Evolutionary conservation across 2,329 filamentous ascomycete genomes (phyloP), one percentile per base, ranked within the genome.

Genomic region (Sarocladium strictum): DNA sequence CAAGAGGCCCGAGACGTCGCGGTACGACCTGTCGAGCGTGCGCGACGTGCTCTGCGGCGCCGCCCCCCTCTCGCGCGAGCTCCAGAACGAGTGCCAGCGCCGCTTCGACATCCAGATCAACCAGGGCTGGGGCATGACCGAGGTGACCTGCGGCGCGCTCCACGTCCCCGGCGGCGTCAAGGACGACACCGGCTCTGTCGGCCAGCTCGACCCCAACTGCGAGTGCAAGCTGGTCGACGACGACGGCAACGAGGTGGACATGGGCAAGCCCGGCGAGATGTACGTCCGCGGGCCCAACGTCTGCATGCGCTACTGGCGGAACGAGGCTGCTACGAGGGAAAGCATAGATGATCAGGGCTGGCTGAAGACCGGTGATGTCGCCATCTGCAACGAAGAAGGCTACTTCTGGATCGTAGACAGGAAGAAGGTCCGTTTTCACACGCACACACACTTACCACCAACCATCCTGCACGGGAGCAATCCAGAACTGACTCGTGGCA

Each of bases 111-210:
- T 74, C 21, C 66, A 68, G 40, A 67, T 77, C 26, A 68, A 67
- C 63, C 80, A 82, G 60, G 81, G 78, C 1, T 84, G 79, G 76
- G 82, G 82, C 3, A 84, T 85, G 81, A 84, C 82, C 0, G 82
- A 85, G 64, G 68, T 70, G 15, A 70, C 69, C 2, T 72, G 69
- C 51, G 69, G 67, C 5, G 74, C 69, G 1, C 65, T 75, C n/a
- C 72, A 71, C 43, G 67, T 77, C 7, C 71, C 73, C 1, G 67
- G 65, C 2, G 68, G 70, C 2, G 55, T 69, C n/a, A 58, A 58
- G 53, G 61, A 60, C 15, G 64, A 70, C 35, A 73, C 70, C 12
- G 76, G 76, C 2, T 72, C 70, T 43, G 79, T 84, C 0, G 81
- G 82, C 5, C 50, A 77, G 58, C 64, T 84, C 27, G 63, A 75